Percentiles rank a stretch among this genome's conserved stretches.
Conservation (phyloP, 2,329 filamentous ascomycete genomes). For the Fusarium algeriense region DNA sequence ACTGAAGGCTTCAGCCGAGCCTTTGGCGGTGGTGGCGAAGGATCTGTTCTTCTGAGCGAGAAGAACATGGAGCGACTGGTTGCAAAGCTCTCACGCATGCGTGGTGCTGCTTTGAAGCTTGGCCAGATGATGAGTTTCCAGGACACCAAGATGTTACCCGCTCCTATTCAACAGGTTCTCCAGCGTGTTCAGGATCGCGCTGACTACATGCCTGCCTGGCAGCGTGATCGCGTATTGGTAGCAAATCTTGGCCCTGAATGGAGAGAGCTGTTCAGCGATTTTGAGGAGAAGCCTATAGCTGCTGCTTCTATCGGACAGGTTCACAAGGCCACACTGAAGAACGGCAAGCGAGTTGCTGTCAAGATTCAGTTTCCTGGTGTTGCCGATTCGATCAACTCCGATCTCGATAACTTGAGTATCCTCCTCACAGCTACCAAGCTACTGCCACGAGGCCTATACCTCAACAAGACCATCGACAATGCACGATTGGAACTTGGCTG, state of each 20-base stretch:
- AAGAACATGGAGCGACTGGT: constrained; percentile 95
- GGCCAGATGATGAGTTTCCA: constrained; percentile 99
- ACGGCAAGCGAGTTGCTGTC: constrained; percentile 83
- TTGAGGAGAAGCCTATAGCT: constrained; percentile 92
- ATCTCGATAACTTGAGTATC: constrained; percentile 91
- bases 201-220: constrained; percentile 97
- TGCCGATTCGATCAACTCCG: constrained; percentile 94
- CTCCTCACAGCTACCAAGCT: constrained; percentile 91
- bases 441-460: constrained; percentile 89
- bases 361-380: constrained; percentile 99
- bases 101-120: constrained; percentile 94
- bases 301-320: constrained; percentile 98
- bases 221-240: constrained; percentile 85
- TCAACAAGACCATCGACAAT: constrained; percentile 98
- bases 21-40: constrained; percentile 74
- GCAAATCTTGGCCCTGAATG: constrained; percentile 85
- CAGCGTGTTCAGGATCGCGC: constrained; percentile 96
- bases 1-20: constrained; percentile 85
- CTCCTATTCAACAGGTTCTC: constrained; percentile 86
- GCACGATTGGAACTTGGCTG: constrained; percentile 91
- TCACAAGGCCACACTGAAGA: constrained; percentile 84
- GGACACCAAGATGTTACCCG: constrained; percentile 93
- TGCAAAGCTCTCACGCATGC: constrained; percentile 92
- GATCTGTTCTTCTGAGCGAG: constrained; percentile 88
- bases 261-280: constrained; percentile 84